Percentiles rank a stretch among this genome's conserved stretches.
Evolutionary conservation across 192 early-diverging fungal species (phyloP).

Genomic region (Coemansia sp.): DNA sequence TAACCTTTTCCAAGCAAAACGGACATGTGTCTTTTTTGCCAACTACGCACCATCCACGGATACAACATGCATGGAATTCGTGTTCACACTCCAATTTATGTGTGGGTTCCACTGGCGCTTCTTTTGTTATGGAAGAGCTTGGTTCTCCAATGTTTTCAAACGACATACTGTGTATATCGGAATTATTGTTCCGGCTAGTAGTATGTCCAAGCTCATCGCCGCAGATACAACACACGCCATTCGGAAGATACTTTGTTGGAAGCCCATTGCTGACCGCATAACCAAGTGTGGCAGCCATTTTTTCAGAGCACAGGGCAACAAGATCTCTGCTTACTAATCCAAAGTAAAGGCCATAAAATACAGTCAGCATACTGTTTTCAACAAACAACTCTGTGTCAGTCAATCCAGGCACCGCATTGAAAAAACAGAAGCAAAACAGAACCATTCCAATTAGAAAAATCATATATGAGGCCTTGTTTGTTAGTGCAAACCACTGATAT

Average conservation of each 20-base stretch:
- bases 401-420: conserved; percentile 39
- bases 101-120: conserved; percentile 25
- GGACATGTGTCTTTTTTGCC: conserved; percentile 56
- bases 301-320: conserved; percentile 48
- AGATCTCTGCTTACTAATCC: conserved; percentile 53
- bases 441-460: conserved; percentile 32
- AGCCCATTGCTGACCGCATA: conserved; percentile 28
- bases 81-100: conserved; percentile 44
- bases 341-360: conserved; percentile 55
- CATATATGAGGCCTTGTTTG: conserved; percentile 47
- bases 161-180: not conserved
- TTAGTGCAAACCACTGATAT: conserved; percentile 53
- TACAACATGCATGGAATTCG: conserved; percentile 55
- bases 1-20: conserved; percentile 56
- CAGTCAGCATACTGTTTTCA: conserved; percentile 20
- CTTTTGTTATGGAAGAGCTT: not conserved
- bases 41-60: conserved; percentile 57
- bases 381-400: conserved; percentile 40
- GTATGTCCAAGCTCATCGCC: conserved; percentile 24
- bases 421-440: conserved; percentile 37
- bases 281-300: conserved; percentile 49
- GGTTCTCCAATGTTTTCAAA: not conserved
- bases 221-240: conserved; percentile 46
- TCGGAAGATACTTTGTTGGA: conserved; percentile 36
- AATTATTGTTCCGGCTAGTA: not conserved